phyloP scores from a whole-genome alignment of 345 rosid genomes.

The Bruguiera parviflora region DNA sequence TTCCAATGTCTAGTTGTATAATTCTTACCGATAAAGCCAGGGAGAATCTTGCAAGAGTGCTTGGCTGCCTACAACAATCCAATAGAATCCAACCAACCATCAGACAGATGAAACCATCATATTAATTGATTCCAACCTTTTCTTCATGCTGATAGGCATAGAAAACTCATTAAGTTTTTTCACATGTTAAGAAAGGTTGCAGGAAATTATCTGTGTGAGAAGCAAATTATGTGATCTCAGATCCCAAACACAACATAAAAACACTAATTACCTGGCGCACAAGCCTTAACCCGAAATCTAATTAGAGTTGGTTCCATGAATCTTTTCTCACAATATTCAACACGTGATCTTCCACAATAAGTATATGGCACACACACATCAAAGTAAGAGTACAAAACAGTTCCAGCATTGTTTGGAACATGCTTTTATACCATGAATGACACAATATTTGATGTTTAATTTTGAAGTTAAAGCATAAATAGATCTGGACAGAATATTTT shows the following conservation, averaged over 20 bases:
- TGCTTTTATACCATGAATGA: no score
- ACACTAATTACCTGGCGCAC: not conserved
- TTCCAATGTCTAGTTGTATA: not conserved
- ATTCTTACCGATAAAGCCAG: slow-evolving; percentile 42
- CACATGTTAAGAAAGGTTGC: not conserved
- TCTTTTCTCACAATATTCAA: not conserved
- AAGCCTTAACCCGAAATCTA: not conserved
- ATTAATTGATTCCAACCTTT: slow-evolving; percentile 39
- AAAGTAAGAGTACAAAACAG: not conserved
- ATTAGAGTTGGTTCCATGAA: no score
- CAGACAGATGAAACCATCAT: slow-evolving; percentile 37
- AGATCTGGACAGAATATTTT: no score
- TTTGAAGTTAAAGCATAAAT: no score
- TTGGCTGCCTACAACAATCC: slow-evolving; percentile 44
- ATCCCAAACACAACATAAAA: no score
- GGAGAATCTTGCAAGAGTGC: slow-evolving; percentile 38
- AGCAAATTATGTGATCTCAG: not conserved
- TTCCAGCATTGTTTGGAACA: not conserved
- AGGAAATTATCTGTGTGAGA: not conserved
- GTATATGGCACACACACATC: not conserved
- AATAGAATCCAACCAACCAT: slow-evolving; percentile 54
- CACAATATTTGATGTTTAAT: no score
- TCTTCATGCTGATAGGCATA: slow-evolving; percentile 28
- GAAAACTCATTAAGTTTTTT: not conserved
- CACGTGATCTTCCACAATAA: not conserved